Evolutionary conservation across 495 filamentous ascomycete species (phyloP).

Genomic region (Schizothecium vesticola): DNA sequence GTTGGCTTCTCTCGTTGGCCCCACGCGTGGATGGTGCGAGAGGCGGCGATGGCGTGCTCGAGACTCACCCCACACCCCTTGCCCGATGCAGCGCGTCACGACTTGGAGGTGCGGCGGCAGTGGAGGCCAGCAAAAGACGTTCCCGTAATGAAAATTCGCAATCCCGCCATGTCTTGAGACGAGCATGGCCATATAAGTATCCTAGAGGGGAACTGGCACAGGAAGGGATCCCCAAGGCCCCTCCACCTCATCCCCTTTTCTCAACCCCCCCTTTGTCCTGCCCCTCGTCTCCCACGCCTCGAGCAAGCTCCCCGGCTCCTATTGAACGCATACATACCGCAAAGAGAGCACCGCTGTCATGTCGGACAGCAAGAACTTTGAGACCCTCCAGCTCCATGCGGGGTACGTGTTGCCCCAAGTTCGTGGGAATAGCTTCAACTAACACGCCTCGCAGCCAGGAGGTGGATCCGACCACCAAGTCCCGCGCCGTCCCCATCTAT

Average conservation of each 20-base stretch:
- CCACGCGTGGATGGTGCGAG: constrained; percentile 28
- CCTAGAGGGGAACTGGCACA: not conserved
- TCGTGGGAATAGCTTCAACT: constrained; percentile 4
- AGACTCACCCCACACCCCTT: constrained; percentile 22
- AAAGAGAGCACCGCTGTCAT: constrained; percentile 15
- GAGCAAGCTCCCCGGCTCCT: not conserved
- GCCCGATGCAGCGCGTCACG: constrained; percentile 12
- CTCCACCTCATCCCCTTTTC: not conserved
- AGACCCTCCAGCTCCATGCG: constrained; percentile 95
- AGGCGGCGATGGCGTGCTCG: constrained; percentile 30
- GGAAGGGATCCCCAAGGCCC: not conserved
- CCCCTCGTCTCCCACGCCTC: not conserved
- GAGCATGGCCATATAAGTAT: not conserved
- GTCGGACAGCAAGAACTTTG: constrained; percentile 57
- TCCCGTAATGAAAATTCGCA: constrained; percentile 18
- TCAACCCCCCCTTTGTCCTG: constrained; percentile 8
- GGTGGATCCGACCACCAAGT: constrained; percentile 78
- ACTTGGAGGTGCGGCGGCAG: constrained; percentile 8
- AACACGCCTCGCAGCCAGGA: constrained; percentile 55
- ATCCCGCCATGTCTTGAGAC: not conserved
- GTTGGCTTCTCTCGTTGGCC: constrained; percentile 6
- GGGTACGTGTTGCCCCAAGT: constrained; percentile 52
- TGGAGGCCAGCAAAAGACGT: constrained; percentile 5
- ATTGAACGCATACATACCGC: not conserved
- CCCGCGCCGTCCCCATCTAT: constrained; percentile 94